Base-by-base conservation (phyloP, 257 asterid genomes). In the Gentiana macrophylla region DNA sequence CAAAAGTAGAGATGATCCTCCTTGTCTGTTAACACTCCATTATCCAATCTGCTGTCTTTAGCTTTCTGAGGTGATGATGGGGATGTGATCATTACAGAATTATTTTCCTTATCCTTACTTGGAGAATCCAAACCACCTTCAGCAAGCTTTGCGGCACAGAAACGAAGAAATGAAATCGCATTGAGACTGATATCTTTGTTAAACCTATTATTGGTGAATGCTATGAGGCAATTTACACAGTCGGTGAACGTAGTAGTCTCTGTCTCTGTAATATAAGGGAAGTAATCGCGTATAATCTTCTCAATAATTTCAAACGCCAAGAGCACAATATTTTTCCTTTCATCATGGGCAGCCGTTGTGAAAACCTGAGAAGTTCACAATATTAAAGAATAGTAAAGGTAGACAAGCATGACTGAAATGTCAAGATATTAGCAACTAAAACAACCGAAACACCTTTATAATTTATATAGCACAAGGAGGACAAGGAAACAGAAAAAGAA, bases 271-370 rank as follows among this genome's bases (percentile, higher is more conserved):
- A 92, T 92, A 72, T 85, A 83, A 32, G 99, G 97, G 63, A 92
- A 92, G 77, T 92, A 92, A 69, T 92, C 99, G 60, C 95, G 91
- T 49, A 92, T 91, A 56, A 92, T 92, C 79, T 85, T 92, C 82
- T 92, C 99, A 65, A 78, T 92, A 64, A 92, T 88, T 76, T 92
- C 97, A 55, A 92, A 92, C 32, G 99, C 86, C 72, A 92, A 74
- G 55, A 92, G 84, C 62, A 92, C 97, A 73, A 92, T 92, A 74
- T 80, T 88, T 75, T 82, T 92, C 65, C 88, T 94, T 72, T 92
- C 95, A 74, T 92, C 99, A 72, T 84, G 91, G 62, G 99, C 94
- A 46, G 99, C 99, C 53, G 95, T 88, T 24, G 97, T 92, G 73
- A 92, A 92, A 61, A 92, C 97, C 97, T 92, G 86, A 72, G 74